Evolutionary conservation across 257 asterid genomes (phyloP).

Genomic region (Solanum ossicruentum): DNA sequence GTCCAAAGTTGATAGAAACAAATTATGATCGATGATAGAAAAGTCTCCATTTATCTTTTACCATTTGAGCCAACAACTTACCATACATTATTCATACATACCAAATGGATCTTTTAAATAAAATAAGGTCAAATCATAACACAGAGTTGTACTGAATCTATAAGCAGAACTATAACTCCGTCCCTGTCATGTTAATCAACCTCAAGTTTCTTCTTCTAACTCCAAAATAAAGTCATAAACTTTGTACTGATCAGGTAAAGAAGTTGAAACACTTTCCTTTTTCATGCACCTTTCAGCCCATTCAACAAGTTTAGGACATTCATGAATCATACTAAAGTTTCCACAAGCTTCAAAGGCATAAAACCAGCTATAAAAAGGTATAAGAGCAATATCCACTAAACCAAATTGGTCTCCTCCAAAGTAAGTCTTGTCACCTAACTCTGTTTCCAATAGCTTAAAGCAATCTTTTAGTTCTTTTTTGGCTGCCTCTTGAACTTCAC

Average conservation of each 20-base stretch:
- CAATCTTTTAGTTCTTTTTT: neutral
- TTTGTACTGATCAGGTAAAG: neutral
- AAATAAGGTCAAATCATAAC: neutral
- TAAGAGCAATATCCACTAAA: slow-evolving; percentile 7
- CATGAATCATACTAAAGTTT: neutral
- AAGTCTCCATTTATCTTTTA: too few relatives aligned
- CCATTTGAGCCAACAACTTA: too few relatives aligned
- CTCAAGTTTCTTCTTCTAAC: neutral
- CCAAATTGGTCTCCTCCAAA: neutral
- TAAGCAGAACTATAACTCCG: neutral
- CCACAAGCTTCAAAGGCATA: neutral
- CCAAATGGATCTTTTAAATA: neutral
- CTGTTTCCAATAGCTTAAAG: neutral
- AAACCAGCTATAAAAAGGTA: neutral
- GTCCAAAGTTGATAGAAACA: too few relatives aligned
- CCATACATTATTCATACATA: too few relatives aligned
- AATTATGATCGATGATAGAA: too few relatives aligned
- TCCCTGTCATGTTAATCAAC: neutral
- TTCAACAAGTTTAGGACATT: neutral
- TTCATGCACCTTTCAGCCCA: slow-evolving; percentile 2
- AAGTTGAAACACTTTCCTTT: neutral
- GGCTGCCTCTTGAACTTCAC: neutral
- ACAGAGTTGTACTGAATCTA: neutral
- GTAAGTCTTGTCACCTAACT: neutral
- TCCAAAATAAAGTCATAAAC: slow-evolving; percentile 1